These are phyloP conservation scores for Leptographium radiaticola DNA, from an alignment of 2,329 filamentous ascomycete genomes.

Conservation along the genomic window DNA sequence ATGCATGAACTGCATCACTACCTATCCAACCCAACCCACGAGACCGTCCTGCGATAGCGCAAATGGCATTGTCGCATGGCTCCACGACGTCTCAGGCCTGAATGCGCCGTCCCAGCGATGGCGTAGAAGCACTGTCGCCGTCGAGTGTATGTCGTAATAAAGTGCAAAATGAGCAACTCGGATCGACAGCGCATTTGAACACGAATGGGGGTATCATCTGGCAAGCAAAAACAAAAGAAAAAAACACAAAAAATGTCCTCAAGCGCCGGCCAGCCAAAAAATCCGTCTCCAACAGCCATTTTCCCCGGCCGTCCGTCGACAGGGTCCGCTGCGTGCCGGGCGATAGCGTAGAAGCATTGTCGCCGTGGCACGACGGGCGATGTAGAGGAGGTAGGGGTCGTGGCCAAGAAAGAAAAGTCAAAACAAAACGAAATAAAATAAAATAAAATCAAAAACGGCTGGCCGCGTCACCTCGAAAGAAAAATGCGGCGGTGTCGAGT, in stretches of 20 bases:
- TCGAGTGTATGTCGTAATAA: slow-evolving; percentile 22
- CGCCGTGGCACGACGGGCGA: slow-evolving; percentile 6
- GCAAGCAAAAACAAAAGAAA: slow-evolving; percentile 12
- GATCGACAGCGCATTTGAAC: slow-evolving; percentile 37
- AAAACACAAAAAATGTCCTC: slow-evolving; percentile 7
- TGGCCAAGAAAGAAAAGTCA: not conserved
- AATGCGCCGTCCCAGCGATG: slow-evolving; percentile 36
- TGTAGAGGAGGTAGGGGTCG: not conserved
- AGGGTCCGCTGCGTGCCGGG: not conserved
- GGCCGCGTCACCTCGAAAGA: too few relatives aligned
- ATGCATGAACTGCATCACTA: too few relatives aligned
- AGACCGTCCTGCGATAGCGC: slow-evolving; percentile 13
- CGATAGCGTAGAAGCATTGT: slow-evolving; percentile 30
- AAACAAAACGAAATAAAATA: not conserved
- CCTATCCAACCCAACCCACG: slow-evolving; percentile 7
- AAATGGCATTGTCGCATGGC: slow-evolving; percentile 13
- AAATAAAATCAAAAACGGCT: not conserved
- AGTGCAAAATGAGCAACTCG: slow-evolving; percentile 8
- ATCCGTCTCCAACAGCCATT: not conserved
- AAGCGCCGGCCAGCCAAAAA: slow-evolving; percentile 5
- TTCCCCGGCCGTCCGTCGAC: not conserved
- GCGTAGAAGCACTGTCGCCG: slow-evolving; percentile 42
- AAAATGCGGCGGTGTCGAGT: too few relatives aligned
- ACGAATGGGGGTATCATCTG: slow-evolving; percentile 37
- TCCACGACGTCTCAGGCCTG: slow-evolving; percentile 9